Percentiles rank a stretch among this genome's conserved stretches.
Evolutionary conservation across 345 rosid genomes (phyloP).

Genomic region (Gossypium sturtianum): DNA sequence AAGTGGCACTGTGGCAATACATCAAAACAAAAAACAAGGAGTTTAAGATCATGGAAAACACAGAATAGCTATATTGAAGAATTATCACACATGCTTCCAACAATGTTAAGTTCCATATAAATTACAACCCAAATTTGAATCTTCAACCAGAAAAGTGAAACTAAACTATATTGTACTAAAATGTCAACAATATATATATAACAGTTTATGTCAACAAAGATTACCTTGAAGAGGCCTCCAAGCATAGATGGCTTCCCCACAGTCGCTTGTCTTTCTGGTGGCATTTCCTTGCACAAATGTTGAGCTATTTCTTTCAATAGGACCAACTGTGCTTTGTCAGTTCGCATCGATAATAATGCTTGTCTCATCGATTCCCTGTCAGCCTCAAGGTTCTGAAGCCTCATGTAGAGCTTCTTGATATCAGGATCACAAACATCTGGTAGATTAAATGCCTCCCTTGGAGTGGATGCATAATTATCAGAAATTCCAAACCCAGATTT

Average conservation of each 20-base stretch:
- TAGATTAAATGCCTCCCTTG: slow-evolving; percentile 36
- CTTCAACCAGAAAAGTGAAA: neutral
- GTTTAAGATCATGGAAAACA: slow-evolving; percentile 5
- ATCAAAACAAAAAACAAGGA: neutral
- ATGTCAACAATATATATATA: neutral
- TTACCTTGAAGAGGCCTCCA: slow-evolving; percentile 70
- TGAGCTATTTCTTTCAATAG: slow-evolving; percentile 95
- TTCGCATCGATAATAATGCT: slow-evolving; percentile 85
- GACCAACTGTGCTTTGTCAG: slow-evolving; percentile 82
- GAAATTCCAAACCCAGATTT: slow-evolving; percentile 39
- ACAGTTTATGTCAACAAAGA: neutral
- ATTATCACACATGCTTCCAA: slow-evolving; percentile 1
- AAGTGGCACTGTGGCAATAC: slow-evolving; percentile 2
- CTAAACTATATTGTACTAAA: neutral
- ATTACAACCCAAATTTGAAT: neutral
- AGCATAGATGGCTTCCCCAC: slow-evolving; percentile 40
- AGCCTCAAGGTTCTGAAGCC: slow-evolving; percentile 98
- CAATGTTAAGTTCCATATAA: neutral
- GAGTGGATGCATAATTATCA: slow-evolving; percentile 46
- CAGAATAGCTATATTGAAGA: neutral
- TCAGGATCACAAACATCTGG: slow-evolving; percentile 68
- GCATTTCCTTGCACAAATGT: slow-evolving; percentile 70
- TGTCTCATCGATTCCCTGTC: slow-evolving; percentile 98
- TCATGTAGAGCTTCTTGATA: slow-evolving; percentile 68
- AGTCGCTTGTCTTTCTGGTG: slow-evolving; percentile 51